A percentile compares a stretch with the other conserved stretches of the same genome.
Conservation (phyloP, 2,329 filamentous ascomycete genomes). For the Drechslera avenae region DNA sequence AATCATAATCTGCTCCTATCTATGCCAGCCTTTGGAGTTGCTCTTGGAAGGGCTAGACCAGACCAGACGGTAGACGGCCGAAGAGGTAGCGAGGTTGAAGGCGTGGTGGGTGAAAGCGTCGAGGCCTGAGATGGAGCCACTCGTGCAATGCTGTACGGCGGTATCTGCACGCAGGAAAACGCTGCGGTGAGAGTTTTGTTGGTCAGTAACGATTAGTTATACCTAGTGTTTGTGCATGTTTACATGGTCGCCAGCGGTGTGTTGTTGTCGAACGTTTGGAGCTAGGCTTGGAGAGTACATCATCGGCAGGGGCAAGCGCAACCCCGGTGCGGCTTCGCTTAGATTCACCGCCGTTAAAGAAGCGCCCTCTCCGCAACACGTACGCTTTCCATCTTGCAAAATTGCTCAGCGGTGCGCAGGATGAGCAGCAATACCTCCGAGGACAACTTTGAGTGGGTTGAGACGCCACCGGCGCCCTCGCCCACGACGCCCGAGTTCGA, state of each 20-base stretch:
- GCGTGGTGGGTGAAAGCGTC: background rate
- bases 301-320: conserved; percentile 13
- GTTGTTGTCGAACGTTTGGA: conserved; percentile 6
- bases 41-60: no score
- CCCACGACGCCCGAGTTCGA: conserved; percentile 58
- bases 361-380: conserved; percentile 32
- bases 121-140: conserved; percentile 1
- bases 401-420: conserved; percentile 40
- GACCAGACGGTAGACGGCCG: no score
- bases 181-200: no score
- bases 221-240: no score
- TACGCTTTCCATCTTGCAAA: conserved; percentile 34
- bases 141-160: background rate
- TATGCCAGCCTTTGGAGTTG: no score
- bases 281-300: conserved; percentile 25
- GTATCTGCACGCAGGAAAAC: no score
- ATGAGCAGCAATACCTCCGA: conserved; percentile 51
- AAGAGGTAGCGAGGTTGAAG: background rate
- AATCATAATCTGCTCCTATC: background rate
- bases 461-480: conserved; percentile 63
- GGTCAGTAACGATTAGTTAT: no score
- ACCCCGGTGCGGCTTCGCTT: conserved; percentile 29
- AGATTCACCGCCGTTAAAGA: conserved; percentile 41
- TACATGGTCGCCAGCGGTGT: conserved; percentile 8
- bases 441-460: conserved; percentile 69